Evolutionary conservation across 345 rosid species (phyloP).

Genomic region (Eucalyptus coolabah): DNA sequence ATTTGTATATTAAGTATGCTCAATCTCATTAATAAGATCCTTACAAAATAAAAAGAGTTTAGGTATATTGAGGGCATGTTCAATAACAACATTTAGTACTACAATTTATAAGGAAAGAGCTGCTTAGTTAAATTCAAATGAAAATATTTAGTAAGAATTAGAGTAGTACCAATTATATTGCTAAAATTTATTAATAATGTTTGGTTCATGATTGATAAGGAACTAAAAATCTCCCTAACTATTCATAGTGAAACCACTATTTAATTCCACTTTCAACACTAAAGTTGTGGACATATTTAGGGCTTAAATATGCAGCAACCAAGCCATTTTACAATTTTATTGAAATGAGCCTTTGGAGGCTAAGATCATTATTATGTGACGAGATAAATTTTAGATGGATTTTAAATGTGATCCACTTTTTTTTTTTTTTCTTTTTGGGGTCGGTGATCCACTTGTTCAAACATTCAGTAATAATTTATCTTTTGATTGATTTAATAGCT

Average conservation of each 20-base stretch:
- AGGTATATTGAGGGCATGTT: not conserved
- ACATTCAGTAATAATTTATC: not conserved
- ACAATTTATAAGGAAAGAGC: not conserved
- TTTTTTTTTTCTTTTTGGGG: no score
- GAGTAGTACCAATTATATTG: not conserved
- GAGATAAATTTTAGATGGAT: no score
- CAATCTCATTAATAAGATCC: no score
- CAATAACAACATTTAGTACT: accelerated
- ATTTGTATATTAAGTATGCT: not conserved
- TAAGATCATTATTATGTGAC: not conserved
- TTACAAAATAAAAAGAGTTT: no score
- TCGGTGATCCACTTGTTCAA: not conserved
- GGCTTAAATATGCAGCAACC: not conserved
- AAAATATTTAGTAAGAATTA: no score
- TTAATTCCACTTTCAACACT: not conserved
- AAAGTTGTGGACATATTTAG: not conserved
- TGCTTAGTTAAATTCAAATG: not conserved
- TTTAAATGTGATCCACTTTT: not conserved
- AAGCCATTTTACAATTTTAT: not conserved
- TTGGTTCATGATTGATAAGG: not conserved
- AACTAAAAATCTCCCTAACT: not conserved
- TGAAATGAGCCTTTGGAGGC: not conserved
- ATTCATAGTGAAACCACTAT: not conserved
- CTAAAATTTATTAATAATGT: not conserved
- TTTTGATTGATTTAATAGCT: not conserved